Evolutionary conservation across 2,329 filamentous ascomycete genomes (phyloP).

Genomic region (Scedosporium dehoogii): DNA sequence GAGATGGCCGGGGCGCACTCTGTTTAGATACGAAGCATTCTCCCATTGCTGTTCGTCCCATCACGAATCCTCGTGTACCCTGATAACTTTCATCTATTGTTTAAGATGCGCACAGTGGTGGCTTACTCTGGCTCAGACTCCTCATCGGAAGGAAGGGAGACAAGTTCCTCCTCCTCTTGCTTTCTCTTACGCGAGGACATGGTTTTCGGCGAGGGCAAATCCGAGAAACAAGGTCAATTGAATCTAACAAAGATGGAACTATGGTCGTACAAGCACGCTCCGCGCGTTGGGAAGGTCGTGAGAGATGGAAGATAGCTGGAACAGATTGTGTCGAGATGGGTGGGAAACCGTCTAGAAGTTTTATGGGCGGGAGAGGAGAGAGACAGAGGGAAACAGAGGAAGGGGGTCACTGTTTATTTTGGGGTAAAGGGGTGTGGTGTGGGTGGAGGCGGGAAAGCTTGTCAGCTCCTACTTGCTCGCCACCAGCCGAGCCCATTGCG

Average conservation of each 20-base stretch:
- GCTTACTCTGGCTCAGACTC: slow-evolving; percentile 42
- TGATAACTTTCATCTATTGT: background rate
- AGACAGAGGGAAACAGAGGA: slow-evolving; percentile 11
- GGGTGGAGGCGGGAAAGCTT: slow-evolving; percentile 7
- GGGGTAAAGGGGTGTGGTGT: background rate
- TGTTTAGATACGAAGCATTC: too few species aligned
- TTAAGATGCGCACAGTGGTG: background rate
- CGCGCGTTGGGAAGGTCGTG: slow-evolving; percentile 3
- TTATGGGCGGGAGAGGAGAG: slow-evolving; percentile 5
- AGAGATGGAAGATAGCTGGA: slow-evolving; percentile 8
- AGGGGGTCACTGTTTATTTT: slow-evolving; percentile 3
- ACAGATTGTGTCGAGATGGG: slow-evolving; percentile 13
- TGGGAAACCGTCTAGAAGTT: slow-evolving; percentile 6
- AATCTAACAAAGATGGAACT: background rate
- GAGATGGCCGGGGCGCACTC: too few species aligned
- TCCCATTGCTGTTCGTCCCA: background rate
- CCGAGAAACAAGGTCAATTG: slow-evolving; percentile 17
- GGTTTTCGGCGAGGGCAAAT: slow-evolving; percentile 9
- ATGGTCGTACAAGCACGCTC: slow-evolving; percentile 1
- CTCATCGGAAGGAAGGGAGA: slow-evolving; percentile 41
- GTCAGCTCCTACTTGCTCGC: background rate
- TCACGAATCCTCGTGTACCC: background rate
- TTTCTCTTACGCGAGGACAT: slow-evolving; percentile 46
- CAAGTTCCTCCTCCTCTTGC: slow-evolving; percentile 43
- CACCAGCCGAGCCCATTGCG: background rate